Conservation (phyloP, 257 asterid genomes). For the Verbascum thapsus region DNA sequence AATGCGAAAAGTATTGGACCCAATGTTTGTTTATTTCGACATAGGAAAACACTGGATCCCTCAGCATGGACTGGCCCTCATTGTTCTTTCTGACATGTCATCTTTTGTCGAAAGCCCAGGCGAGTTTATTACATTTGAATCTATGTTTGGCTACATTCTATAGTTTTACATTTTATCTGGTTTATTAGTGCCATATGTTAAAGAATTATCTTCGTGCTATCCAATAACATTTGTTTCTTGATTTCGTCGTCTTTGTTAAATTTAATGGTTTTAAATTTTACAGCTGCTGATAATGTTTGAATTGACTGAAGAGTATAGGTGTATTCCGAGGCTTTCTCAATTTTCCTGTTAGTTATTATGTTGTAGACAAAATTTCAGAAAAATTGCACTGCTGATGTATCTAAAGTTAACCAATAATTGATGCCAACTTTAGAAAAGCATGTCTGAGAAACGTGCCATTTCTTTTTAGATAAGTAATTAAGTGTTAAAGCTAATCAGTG, state of each 20-base stretch:
- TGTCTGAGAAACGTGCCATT: background rate
- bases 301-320: background rate
- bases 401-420: no score
- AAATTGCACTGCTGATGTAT: no score
- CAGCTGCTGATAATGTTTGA: constrained; percentile 1
- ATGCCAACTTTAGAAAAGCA: background rate
- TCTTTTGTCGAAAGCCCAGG: constrained; percentile 84
- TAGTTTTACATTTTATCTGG: background rate
- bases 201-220: background rate
- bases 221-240: background rate
- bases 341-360: no score
- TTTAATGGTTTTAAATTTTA: background rate
- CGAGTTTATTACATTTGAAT: constrained; percentile 29
- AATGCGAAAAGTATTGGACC: constrained; percentile 84
- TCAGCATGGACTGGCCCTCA: constrained; percentile 68
- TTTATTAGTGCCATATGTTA: background rate
- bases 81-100: constrained; percentile 78
- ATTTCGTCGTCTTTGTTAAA: background rate
- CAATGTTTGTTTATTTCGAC: constrained; percentile 86
- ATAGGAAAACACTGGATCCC: constrained; percentile 72
- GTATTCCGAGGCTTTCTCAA: background rate
- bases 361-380: no score
- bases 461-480: no score
- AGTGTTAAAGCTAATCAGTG: background rate
- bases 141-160: background rate